Base-by-base conservation (phyloP, 2,329 filamentous ascomycete species). In the Scortechinia acanthostroma region DNA sequence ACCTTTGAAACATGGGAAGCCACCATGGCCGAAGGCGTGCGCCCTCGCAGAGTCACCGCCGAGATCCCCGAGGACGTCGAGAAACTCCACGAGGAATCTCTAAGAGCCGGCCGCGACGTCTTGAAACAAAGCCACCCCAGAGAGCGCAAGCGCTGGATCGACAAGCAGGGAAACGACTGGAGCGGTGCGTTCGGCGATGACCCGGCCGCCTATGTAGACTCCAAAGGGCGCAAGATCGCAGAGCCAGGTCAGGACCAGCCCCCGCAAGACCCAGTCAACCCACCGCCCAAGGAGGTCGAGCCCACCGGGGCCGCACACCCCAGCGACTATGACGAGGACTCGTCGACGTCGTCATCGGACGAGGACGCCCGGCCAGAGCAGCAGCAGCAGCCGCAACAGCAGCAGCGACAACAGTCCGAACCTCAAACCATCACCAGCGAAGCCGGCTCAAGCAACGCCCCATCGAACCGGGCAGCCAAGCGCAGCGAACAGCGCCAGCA, bases 1-100 rank as follows among this genome's bases (percentile, higher is more conserved):
- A 86, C 83, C 0, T 86, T 75, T 51, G 83, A 87, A 59, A 80
- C 80, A 0, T 87, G 82, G 79, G 80, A 86, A 57, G 78, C 80
- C 3, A 86, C 83, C 56, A 61, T 81, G 16, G 70, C 79, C 0
- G 82, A 87, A 58, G 83, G 83, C 23, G 78, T 86, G 0, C 74
- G 83, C 19, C 63, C 64, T 4, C 67, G 68, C 16, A 68, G 68
- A 15, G 79, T 87, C 4, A 69, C 74, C 20, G 73, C 77, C 48
- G 79, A 86, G 52, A 62, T 85, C 1, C 78, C 81, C 1, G 71
- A 77, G 5, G 70, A 71, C 20, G 66, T 84, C 0, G 70, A 77
- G 51, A 64, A 76, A 47, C 64, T 86, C 20, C 83, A 88, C 54
- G 78, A 85, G 19, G 63, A 78, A 47, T 81, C 77, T 4, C 65